These are phyloP conservation scores for Malbranchea zuffiana DNA, from an alignment of 2,329 filamentous ascomycete species.

Conservation along the genomic window DNA sequence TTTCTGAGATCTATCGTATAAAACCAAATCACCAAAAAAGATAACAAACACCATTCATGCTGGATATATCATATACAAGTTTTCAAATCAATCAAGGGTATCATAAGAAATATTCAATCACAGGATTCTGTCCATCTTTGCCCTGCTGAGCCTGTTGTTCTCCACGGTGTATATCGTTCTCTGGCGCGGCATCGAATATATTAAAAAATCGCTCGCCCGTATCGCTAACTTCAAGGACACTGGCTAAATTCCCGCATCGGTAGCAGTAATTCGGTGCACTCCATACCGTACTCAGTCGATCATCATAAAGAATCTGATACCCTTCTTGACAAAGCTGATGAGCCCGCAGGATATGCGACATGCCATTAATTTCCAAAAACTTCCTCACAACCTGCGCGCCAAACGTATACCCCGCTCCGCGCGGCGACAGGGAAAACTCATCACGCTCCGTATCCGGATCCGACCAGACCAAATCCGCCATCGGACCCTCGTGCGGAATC, in stretches of 20 bases:
- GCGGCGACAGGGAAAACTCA: constrained; percentile 87
- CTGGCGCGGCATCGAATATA: constrained; percentile 90
- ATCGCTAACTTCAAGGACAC: constrained; percentile 90
- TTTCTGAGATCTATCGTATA: constrained; percentile 5
- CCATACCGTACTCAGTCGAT: constrained; percentile 91
- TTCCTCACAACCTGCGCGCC: constrained; percentile 97
- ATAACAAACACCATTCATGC: constrained; percentile 20
- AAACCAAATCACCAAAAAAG: constrained; percentile 1
- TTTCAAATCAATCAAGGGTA: constrained; percentile 13
- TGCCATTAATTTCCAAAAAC: constrained; percentile 91
- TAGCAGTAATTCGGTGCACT: constrained; percentile 96
- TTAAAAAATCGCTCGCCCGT: constrained; percentile 92
- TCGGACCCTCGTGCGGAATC: constrained; percentile 95
- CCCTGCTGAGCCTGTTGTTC: constrained; percentile 63
- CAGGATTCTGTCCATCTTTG: constrained; percentile 59
- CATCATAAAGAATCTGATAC: constrained; percentile 93
- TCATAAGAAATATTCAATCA: constrained; percentile 62
- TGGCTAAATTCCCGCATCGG: constrained; percentile 91
- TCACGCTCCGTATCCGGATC: constrained; percentile 95
- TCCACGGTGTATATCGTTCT: constrained; percentile 77
- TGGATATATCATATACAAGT: constrained; percentile 13
- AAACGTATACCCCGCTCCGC: constrained; percentile 94
- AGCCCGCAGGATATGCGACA: constrained; percentile 95
- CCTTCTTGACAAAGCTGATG: constrained; percentile 98
- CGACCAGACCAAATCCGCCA: constrained; percentile 99